phyloP scores from a whole-genome alignment of 768 basidiomycete species.

The Strobilomyces dryophilus region DNA sequence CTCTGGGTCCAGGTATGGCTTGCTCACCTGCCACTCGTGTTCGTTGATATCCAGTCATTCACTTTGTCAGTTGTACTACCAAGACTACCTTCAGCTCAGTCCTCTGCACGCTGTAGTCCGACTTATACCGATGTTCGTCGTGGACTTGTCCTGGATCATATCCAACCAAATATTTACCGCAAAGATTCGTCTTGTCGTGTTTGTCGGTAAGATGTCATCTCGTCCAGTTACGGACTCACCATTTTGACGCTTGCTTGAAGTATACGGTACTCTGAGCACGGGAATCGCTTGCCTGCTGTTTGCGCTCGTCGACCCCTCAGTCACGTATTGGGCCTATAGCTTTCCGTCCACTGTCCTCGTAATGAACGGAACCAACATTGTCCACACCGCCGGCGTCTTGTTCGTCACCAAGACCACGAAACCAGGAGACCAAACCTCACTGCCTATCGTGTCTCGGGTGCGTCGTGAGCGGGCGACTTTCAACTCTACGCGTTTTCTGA shows the following conservation, averaged over 20 bases:
- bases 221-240: background rate
- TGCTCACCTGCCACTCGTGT: background rate
- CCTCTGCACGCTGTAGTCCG: background rate
- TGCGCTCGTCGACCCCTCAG: background rate
- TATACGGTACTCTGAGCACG: background rate
- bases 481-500: background rate
- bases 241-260: background rate
- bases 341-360: background rate
- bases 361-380: background rate
- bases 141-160: background rate
- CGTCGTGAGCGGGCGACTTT: background rate
- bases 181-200: background rate
- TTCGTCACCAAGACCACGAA: background rate
- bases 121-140: background rate
- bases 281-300: background rate
- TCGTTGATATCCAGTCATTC: background rate
- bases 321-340: background rate
- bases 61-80: background rate
- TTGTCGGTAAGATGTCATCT: background rate
- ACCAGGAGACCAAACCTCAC: background rate
- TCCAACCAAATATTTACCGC: background rate
- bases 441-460: background rate
- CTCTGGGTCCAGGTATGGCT: background rate
- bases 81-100: background rate
- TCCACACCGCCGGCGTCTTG: background rate